Evolutionary conservation across 139 green algal genomes (phyloP), one percentile per base, ranked within the genome.

Genomic region (Chlorella sp.): DNA sequence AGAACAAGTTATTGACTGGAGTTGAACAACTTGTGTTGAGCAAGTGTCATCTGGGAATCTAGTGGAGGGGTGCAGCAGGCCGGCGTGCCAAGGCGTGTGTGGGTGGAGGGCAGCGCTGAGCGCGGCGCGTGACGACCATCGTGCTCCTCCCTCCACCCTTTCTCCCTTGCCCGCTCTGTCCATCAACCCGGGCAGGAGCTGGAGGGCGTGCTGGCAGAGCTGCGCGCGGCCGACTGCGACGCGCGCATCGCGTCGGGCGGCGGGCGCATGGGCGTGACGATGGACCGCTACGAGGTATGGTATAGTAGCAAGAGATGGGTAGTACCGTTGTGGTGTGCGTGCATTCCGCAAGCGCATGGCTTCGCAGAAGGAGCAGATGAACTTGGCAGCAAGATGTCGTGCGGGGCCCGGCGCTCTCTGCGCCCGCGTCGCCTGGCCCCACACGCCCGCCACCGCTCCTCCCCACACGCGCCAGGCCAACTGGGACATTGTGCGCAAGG

Each of bases 401-500:
- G 48, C 48, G 21, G 17, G 48, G 48, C 17, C 48, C 48, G n/a
- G n/a, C n/a, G n/a, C n/a, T n/a, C n/a, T n/a, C n/a, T n/a, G n/a
- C n/a, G n/a, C n/a, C n/a, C n/a, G n/a, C n/a, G n/a, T n/a, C n/a
- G n/a, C n/a, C n/a, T n/a, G n/a, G n/a, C n/a, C n/a, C n/a, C n/a
- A n/a, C n/a, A n/a, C n/a, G n/a, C n/a, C n/a, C n/a, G n/a, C n/a
- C n/a, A n/a, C n/a, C n/a, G n/a, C n/a, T n/a, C n/a, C n/a, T n/a
- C n/a, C n/a, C n/a, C n/a, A n/a, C n/a, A n/a, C n/a, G n/a, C n/a
- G n/a, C n/a, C n/a, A 97, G 91, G 90, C 94, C 7, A 94, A 99
- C 85, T 99, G 95, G 95, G 82, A 85, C 46, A 98, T 98, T 61
- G 94, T 98, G 27, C 89, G 98, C 86, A 81, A 87, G n/a, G 95